Evolutionary conservation across 345 rosid genomes (phyloP).

Genomic region (Rhodamnia rubescens): DNA sequence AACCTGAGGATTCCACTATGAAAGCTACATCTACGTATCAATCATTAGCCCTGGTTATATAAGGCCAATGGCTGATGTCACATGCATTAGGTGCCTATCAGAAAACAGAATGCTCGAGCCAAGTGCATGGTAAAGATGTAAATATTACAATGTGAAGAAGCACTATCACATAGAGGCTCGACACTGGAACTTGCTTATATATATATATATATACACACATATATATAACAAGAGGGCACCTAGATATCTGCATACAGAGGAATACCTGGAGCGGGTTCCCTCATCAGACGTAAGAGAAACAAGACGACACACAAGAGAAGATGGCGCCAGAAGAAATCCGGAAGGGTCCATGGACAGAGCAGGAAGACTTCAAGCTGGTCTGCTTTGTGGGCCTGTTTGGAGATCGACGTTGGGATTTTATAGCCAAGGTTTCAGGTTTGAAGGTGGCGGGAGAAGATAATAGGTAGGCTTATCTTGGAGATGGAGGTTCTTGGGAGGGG

Average conservation of each 20-base stretch:
- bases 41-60: conserved; percentile 28
- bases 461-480: conserved; percentile 61
- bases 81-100: conserved; percentile 26
- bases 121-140: conserved; percentile 47
- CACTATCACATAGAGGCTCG: conserved; percentile 14
- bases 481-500: conserved; percentile 43
- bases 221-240: conserved; percentile 22
- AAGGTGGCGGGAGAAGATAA: conserved; percentile 98
- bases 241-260: conserved; percentile 17
- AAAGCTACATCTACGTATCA: conserved; percentile 49
- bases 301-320: conserved; percentile 20
- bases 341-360: conserved; percentile 99
- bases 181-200: conserved; percentile 20
- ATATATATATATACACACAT: conserved; percentile 26
- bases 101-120: conserved; percentile 29
- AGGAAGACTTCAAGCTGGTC: conserved; percentile 75
- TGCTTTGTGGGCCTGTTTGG: conserved; percentile 92
- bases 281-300: not conserved
- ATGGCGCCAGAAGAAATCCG: conserved; percentile 56
- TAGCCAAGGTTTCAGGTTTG: conserved; percentile 99
- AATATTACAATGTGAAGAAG: conserved; percentile 21
- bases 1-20: conserved; percentile 14
- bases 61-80: conserved; percentile 57
- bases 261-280: conserved; percentile 4
- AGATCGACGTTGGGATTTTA: conserved; percentile 97